Evolutionary conservation across 805 yeast genomes (phyloP).

Genomic region (Diddensiella santjacobensis): DNA sequence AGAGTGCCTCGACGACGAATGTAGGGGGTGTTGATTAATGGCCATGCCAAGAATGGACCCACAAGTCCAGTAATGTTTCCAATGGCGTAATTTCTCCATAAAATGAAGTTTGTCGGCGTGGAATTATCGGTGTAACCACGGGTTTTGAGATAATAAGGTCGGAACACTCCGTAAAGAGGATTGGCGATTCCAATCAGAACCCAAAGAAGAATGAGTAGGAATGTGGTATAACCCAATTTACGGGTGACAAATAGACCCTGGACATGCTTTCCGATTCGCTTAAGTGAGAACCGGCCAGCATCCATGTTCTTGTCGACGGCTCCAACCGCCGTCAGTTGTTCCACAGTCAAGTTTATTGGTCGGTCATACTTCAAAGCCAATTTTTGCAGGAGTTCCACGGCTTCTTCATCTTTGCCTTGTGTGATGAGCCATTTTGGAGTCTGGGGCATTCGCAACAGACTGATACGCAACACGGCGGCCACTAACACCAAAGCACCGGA

Average conservation of each 20-base stretch:
- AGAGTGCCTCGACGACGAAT: conserved; percentile 58
- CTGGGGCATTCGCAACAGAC: conserved; percentile 45
- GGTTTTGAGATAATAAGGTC: conserved; percentile 49
- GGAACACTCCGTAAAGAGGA: conserved; percentile 52
- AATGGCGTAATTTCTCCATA: conserved; percentile 35
- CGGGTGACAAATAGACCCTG: conserved; percentile 45
- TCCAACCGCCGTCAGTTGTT: conserved; percentile 46
- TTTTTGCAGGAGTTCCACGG: conserved; percentile 41
- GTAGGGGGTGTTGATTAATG: conserved; percentile 20
- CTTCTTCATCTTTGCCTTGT: conserved; percentile 40
- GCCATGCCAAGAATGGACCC: conserved; percentile 50
- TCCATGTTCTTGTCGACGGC: conserved; percentile 32
- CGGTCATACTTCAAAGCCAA: conserved; percentile 47
- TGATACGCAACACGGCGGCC: conserved; percentile 47
- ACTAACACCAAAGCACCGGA: conserved; percentile 50
- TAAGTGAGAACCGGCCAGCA: conserved; percentile 6
- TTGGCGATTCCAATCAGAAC: conserved; percentile 54
- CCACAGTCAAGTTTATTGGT: conserved; percentile 41
- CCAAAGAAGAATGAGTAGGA: conserved; percentile 50
- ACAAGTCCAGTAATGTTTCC: conserved; percentile 46
- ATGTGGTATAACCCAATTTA: conserved; percentile 41
- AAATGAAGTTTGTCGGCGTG: conserved; percentile 22
- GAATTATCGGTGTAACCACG: conserved; percentile 41
- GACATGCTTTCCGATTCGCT: conserved; percentile 27
- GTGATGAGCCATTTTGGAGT: conserved; percentile 45